These are phyloP conservation scores for Fennellomyces sp. DNA, from an alignment of 371 early-diverging fungal genomes.

Conservation along the genomic window DNA sequence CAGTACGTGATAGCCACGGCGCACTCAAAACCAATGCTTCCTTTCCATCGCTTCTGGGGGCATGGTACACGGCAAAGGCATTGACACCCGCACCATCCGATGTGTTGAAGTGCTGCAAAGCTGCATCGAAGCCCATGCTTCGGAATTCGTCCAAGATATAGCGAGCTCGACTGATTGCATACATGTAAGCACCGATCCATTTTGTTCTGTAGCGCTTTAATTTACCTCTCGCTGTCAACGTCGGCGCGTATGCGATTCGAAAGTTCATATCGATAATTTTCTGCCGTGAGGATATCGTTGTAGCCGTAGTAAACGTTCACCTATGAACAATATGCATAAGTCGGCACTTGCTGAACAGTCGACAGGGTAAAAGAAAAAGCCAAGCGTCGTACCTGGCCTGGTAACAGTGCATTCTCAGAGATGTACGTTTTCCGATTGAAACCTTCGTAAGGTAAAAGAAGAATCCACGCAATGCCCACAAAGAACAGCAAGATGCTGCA, in stretches of 20 bases:
- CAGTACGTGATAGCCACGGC: constrained; percentile 70
- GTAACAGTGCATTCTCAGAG: constrained; percentile 85
- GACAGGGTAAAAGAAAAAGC: background rate
- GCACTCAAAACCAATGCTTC: constrained; percentile 88
- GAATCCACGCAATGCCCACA: constrained; percentile 53
- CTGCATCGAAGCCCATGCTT: constrained; percentile 59
- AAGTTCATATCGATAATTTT: constrained; percentile 45
- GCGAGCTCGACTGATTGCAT: constrained; percentile 58
- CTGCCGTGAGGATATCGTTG: constrained; percentile 52
- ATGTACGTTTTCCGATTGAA: constrained; percentile 66
- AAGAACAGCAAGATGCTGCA: constrained; percentile 50
- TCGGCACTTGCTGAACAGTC: background rate
- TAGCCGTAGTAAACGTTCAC: constrained; percentile 58
- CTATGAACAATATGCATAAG: constrained; percentile 26
- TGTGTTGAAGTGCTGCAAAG: constrained; percentile 56
- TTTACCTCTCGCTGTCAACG: constrained; percentile 33
- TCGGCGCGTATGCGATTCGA: constrained; percentile 17
- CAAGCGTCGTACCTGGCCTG: constrained; percentile 66
- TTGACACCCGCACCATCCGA: constrained; percentile 62
- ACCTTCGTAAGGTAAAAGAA: constrained; percentile 53
- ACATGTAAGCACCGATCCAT: too few species aligned
- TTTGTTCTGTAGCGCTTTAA: too few species aligned
- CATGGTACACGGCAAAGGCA: constrained; percentile 83
- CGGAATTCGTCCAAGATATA: constrained; percentile 57
- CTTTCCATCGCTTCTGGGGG: constrained; percentile 89